A percentile compares a stretch with the other conserved stretches of the same genome.
phyloP scores from a whole-genome alignment of 2,329 filamentous ascomycete genomes.

The Chrysoporthe cubensis region DNA sequence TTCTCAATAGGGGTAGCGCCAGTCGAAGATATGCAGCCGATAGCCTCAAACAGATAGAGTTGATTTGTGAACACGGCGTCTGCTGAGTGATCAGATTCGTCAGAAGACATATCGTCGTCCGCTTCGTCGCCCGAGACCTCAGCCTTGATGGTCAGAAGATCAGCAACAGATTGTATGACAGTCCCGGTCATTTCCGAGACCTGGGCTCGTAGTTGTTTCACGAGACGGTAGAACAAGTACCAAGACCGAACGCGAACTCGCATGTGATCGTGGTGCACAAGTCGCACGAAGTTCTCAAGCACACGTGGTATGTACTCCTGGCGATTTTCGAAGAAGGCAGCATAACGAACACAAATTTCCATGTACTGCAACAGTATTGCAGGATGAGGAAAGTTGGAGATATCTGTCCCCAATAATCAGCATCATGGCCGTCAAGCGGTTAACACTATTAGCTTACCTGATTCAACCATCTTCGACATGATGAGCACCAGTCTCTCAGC shows the following conservation, averaged over 20 bases:
- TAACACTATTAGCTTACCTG: constrained; percentile 59
- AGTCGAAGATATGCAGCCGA: constrained; percentile 89
- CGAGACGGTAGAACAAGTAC: constrained; percentile 94
- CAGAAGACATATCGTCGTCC: constrained; percentile 93
- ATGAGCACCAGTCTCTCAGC: constrained; percentile 83
- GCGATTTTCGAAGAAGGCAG: constrained; percentile 87
- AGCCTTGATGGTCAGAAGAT: constrained; percentile 87
- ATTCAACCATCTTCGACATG: constrained; percentile 96
- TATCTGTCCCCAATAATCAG: constrained; percentile 55
- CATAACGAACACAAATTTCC: constrained; percentile 97
- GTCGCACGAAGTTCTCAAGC: constrained; percentile 86
- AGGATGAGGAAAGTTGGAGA: constrained; percentile 84
- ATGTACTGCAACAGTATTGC: constrained; percentile 95
- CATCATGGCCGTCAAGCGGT: constrained; percentile 6
- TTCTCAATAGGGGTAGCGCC: constrained; percentile 77
- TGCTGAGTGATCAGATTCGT: constrained; percentile 87
- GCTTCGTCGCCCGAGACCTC: constrained; percentile 78
- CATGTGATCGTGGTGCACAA: constrained; percentile 86
- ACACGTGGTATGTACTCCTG: constrained; percentile 80
- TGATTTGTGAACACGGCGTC: constrained; percentile 91
- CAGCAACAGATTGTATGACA: constrained; percentile 86
- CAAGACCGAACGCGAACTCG: constrained; percentile 90
- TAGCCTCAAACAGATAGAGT: constrained; percentile 90
- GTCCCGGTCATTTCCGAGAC: constrained; percentile 89
- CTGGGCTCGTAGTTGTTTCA: constrained; percentile 82